Evolutionary conservation across 2,329 filamentous ascomycete species (phyloP), one percentile per base, ranked within the genome.

Genomic region (Colletotrichum simmondsii): DNA sequence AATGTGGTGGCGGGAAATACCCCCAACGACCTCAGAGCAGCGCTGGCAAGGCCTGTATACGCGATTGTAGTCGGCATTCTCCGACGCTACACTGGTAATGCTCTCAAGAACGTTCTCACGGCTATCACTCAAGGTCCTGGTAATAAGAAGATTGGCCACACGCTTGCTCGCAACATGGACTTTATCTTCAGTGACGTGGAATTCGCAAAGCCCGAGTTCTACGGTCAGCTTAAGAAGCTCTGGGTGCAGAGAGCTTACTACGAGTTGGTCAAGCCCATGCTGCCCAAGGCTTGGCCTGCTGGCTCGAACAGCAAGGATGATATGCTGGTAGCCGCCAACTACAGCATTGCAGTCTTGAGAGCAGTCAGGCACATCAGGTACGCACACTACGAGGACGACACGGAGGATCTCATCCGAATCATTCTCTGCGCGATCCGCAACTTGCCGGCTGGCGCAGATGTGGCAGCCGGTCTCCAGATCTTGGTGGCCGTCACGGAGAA

Each of bases 341-440:
- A 85, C 64, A 83, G 87, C 35, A 82, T 89, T 32, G 85, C 84
- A 3, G 82, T 87, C 6, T 81, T 91, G 5, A 80, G 86, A 0
- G 82, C 88, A 59, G 80, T 89, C 8, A 85, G 83, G 72, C 84
- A 89, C 76, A 84, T 90, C 70, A 80, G 80, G 22, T 89, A 86
- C 65, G 77, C 83, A 2, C 84, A 89, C 22, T 91, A 89, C 77
- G 84, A 89, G 56, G 84, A 86, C 19, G 88, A 91, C 61, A 80
- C 84, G 1, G 82, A 82, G 4, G 78, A 80, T 37, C 81, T 91
- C 6, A 79, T 89, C 3, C 85, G 87, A 10, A 81, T 90, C 19
- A 83, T 87, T 6, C 85, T 91, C 37, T 83, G 84, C 0, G 83
- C 85, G 0, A 80, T 89, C 6, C 83, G 83, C 67, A 86, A 81